phyloP scores from a whole-genome alignment of 495 filamentous ascomycete genomes.

The Niebla homalea region DNA sequence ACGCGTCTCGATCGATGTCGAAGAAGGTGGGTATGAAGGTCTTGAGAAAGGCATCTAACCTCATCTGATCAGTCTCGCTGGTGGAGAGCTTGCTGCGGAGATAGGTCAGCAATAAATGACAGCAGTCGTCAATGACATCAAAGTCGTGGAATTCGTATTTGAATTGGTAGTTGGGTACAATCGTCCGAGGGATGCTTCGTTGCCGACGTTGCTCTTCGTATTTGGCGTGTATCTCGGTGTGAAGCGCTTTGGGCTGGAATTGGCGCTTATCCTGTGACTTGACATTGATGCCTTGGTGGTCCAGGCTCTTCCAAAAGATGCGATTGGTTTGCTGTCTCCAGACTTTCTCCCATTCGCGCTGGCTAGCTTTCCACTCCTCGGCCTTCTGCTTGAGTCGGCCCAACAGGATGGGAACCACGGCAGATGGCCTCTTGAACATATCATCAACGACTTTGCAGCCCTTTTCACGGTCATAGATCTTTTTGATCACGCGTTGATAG shows the following conservation, averaged over 20 bases:
- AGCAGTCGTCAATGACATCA: constrained; percentile 67
- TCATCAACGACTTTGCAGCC: constrained; percentile 70
- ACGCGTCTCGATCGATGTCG: constrained; percentile 59
- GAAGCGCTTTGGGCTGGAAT: constrained; percentile 73
- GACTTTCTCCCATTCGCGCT: constrained; percentile 97
- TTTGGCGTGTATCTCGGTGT: constrained; percentile 72
- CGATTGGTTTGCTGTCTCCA: constrained; percentile 89
- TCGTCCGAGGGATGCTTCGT: constrained; percentile 43
- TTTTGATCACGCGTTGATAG: constrained; percentile 92
- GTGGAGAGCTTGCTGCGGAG: constrained; percentile 53
- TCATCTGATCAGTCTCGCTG: constrained; percentile 57
- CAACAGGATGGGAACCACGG: constrained; percentile 75
- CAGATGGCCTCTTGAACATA: constrained; percentile 67
- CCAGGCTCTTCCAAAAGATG: constrained; percentile 88
- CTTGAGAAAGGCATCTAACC: constrained; percentile 70
- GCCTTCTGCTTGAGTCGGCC: constrained; percentile 82
- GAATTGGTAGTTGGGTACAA: constrained; percentile 56
- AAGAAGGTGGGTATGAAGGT: constrained; percentile 85
- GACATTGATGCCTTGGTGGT: constrained; percentile 82
- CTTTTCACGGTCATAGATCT: constrained; percentile 83
- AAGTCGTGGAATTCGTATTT: constrained; percentile 58
- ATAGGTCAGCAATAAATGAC: constrained; percentile 65
- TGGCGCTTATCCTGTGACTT: constrained; percentile 79
- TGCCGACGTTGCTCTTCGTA: constrained; percentile 69
- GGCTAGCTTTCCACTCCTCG: constrained; percentile 91